Evolutionary conservation across 306 rosid species (phyloP).

Genomic region (Hippophae gyantsensis): DNA sequence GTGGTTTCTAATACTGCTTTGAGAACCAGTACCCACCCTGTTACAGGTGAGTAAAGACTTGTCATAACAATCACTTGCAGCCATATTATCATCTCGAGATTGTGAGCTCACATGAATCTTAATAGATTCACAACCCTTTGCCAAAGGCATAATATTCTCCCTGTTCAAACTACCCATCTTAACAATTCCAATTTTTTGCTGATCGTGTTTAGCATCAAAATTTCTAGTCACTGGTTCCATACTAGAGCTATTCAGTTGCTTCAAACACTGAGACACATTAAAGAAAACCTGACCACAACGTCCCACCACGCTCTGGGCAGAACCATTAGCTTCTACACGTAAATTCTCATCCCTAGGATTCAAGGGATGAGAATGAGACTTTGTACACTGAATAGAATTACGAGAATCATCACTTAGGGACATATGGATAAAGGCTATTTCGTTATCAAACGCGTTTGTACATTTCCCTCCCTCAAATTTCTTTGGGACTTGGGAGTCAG

Average conservation of each 20-base stretch:
- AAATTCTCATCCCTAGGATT: slow-evolving; percentile 22
- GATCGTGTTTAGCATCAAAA: neutral
- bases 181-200: neutral
- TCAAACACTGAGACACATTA: slow-evolving; percentile 2
- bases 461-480: neutral
- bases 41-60: neutral
- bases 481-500: neutral
- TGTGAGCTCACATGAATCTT: neutral
- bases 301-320: neutral
- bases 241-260: neutral
- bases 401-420: neutral
- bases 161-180: slow-evolving; percentile 6
- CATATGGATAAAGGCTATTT: neutral
- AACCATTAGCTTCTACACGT: slow-evolving; percentile 2
- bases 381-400: slow-evolving; percentile 1
- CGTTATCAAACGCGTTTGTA: slow-evolving; percentile 1
- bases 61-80: neutral
- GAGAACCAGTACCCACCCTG: slow-evolving; percentile 3
- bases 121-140: neutral
- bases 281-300: slow-evolving; percentile 1
- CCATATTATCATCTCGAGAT: neutral
- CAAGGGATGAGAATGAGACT: slow-evolving; percentile 5
- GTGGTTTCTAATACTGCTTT: slow-evolving; percentile 10
- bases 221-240: neutral
- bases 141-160: slow-evolving; percentile 20